phyloP scores from a whole-genome alignment of 2,329 filamentous ascomycete species.

The Hortaea werneckii region DNA sequence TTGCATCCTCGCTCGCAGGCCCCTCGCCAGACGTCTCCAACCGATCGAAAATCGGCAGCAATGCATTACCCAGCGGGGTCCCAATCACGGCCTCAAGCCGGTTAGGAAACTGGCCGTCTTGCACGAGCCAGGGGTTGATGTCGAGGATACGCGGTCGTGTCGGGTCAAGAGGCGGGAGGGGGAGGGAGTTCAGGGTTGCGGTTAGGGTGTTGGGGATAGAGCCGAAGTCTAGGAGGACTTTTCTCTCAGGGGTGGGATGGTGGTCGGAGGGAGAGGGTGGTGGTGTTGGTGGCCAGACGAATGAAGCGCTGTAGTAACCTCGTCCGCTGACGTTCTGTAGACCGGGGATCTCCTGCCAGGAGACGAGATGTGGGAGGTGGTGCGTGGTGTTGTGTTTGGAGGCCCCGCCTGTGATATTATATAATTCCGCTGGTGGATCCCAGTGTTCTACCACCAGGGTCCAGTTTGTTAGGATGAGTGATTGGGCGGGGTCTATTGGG shows the following conservation, averaged over 20 bases:
- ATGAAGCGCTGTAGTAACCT: conserved; percentile 26
- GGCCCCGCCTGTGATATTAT: conserved; percentile 2
- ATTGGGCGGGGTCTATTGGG: conserved; percentile 9
- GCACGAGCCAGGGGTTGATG: conserved; percentile 14
- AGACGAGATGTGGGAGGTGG: conserved; percentile 19
- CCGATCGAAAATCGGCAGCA: conserved; percentile 3
- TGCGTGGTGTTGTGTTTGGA: conserved; percentile 24
- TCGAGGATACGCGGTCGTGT: conserved; percentile 15
- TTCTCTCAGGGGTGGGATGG: conserved; percentile 7
- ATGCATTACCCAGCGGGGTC: conserved; percentile 25
- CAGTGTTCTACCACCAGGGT: conserved; percentile 30
- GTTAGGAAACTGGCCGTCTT: conserved; percentile 20
- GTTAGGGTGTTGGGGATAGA: conserved; percentile 21
- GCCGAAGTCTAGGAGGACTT: conserved; percentile 21
- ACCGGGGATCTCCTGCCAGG: conserved; percentile 27
- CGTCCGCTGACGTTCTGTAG: conserved; percentile 25
- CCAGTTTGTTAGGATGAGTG: conserved; percentile 27
- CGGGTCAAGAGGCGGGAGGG: conserved; percentile 23
- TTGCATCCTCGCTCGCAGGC: background rate
- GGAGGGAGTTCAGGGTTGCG: conserved; percentile 21
- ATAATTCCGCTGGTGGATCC: conserved; percentile 28
- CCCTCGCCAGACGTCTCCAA: conserved; percentile 1
- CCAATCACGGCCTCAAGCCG: conserved; percentile 21
- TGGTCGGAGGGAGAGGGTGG: background rate
- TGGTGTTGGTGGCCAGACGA: conserved; percentile 14